phyloP scores from a whole-genome alignment of 1,284 basidiomycete species.

The Fomitopsis pinicola region DNA sequence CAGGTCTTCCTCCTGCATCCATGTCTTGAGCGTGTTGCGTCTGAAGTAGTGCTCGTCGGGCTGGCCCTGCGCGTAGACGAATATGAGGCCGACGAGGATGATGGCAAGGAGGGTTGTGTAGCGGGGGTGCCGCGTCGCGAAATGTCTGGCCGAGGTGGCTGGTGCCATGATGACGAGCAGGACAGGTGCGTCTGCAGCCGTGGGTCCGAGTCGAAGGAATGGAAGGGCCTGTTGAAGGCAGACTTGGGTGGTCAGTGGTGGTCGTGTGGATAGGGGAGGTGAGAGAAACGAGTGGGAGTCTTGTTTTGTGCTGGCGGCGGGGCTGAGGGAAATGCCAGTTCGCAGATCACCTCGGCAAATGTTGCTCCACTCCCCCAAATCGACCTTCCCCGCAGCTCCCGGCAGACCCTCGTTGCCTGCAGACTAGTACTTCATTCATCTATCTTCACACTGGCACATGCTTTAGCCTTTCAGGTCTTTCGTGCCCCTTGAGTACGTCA shows the following conservation, averaged over 20 bases:
- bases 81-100: slow-evolving; percentile 8
- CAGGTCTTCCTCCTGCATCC: slow-evolving; percentile 15
- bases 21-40: slow-evolving; percentile 1
- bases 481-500: too few relatives aligned
- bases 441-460: too few relatives aligned
- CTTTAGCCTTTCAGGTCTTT: too few relatives aligned
- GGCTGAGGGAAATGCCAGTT: not conserved
- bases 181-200: not conserved
- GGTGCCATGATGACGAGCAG: not conserved
- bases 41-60: not conserved
- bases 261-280: not conserved
- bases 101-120: slow-evolving; percentile 8
- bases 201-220: not conserved
- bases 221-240: slow-evolving; percentile 1
- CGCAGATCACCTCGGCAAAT: not conserved
- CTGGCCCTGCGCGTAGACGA: slow-evolving; percentile 7
- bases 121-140: slow-evolving; percentile 14
- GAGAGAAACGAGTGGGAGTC: not conserved
- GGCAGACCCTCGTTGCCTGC: not conserved
- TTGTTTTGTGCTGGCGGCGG: not conserved
- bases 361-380: not conserved
- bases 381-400: not conserved
- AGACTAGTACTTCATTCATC: too few relatives aligned
- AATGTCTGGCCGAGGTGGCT: not conserved
- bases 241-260: not conserved